phyloP scores from a whole-genome alignment of 1,284 basidiomycete species.

The Peniophora sp. region DNA sequence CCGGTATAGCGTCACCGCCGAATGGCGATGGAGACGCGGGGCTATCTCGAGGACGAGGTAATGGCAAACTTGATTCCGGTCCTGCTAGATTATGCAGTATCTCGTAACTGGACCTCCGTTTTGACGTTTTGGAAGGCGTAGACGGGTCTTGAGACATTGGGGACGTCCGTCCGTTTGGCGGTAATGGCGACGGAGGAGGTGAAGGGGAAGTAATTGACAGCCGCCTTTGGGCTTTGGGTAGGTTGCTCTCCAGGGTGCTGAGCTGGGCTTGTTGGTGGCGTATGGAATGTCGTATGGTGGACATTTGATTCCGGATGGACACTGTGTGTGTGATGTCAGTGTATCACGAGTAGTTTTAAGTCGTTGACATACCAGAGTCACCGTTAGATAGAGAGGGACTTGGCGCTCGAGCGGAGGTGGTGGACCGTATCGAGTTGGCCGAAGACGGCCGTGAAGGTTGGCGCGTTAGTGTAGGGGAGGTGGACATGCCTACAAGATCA shows the following conservation, averaged over 20 bases:
- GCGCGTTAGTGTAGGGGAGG: constrained; percentile 17
- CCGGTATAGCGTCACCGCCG: constrained; percentile 44
- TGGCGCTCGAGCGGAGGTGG: constrained; percentile 36
- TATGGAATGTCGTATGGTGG: constrained; percentile 68
- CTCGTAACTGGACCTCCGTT: constrained; percentile 62
- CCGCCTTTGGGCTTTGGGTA: constrained; percentile 42
- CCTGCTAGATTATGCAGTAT: constrained; percentile 62
- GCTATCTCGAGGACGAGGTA: constrained; percentile 51
- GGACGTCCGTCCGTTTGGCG: constrained; percentile 20
- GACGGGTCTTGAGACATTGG: constrained; percentile 23
- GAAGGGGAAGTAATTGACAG: constrained; percentile 28
- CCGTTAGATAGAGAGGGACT: constrained; percentile 46
- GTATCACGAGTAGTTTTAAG: neutral
- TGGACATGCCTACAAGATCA: neutral
- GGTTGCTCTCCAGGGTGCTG: constrained; percentile 51
- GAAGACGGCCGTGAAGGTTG: constrained; percentile 53
- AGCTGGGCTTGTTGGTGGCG: constrained; percentile 72
- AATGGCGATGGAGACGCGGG: constrained; percentile 4
- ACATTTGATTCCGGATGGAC: constrained; percentile 64
- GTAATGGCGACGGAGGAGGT: constrained; percentile 26
- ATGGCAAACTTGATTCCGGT: constrained; percentile 63
- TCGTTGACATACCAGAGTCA: constrained; percentile 42
- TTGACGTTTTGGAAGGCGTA: constrained; percentile 27
- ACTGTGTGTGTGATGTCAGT: too few relatives aligned
- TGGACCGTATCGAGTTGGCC: constrained; percentile 42